Evolutionary conservation across 2,329 filamentous ascomycete species (phyloP), one percentile per base, ranked within the genome.

Genomic region (Penicillium sp.): DNA sequence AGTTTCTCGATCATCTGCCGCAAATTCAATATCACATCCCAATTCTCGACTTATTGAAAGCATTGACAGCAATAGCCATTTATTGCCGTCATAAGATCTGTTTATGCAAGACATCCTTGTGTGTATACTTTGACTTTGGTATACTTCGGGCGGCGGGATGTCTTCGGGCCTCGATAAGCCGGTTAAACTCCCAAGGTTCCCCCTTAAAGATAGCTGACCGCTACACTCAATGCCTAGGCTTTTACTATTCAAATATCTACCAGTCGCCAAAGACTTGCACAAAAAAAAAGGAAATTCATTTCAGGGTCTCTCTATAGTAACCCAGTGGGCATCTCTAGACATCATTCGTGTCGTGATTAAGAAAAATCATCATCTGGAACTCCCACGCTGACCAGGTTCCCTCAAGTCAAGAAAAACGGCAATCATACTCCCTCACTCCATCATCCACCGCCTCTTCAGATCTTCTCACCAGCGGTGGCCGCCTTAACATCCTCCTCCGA

Each of bases 401-500:
- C 56, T 42, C 58, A 28, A 45, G 45, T 47, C 40, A 47, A 40
- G n/a, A 26, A 30, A 30, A 53, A 17, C 40, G 56, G 50, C 28
- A 35, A 47, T 24, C 42, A 45, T 22, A 60, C 50, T n/a, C 56
- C n/a, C 54, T 47, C 28, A 30, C 26, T 49, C 13, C 24, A 15
- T 38, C 22, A 49, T 58, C 15, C 42, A 30, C 10, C 28, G 9
- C 53, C 24, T 44, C n/a, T 49, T 68, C 65, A 75, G 37, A 70
- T 56, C 60, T 69, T 70, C 68, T 73, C 67, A 50, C 68, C 71
- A 65, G 72, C 73, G 57, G 67, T 71, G 59, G 73, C 75, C 57
- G 72, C 72, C 67, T 73, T 72, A 37, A 79, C 72, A 63, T 79
- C 76, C 61, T 78, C 77, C 63, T 75, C 74, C 12, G 73, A 76